A percentile compares a stretch with the other conserved stretches of the same genome.
phyloP scores from a whole-genome alignment of 768 basidiomycete species.

The Mycena rosella region DNA sequence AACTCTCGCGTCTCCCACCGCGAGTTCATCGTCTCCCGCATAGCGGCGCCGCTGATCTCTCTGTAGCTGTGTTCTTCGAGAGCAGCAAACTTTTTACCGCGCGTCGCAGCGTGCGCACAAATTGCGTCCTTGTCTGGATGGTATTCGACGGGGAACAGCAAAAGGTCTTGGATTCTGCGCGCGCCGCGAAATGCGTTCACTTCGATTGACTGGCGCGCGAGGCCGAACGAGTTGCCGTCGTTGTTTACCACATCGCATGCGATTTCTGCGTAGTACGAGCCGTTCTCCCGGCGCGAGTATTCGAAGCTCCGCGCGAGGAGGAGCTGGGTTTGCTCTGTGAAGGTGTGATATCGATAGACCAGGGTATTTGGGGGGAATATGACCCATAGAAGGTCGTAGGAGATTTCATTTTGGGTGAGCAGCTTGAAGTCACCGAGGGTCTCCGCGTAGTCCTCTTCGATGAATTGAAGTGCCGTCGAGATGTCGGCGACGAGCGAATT shows the following conservation, averaged over 20 bases:
- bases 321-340: constrained; percentile 33
- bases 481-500: constrained; percentile 36
- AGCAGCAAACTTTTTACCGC: constrained; percentile 30
- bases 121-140: constrained; percentile 24
- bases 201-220: constrained; percentile 24
- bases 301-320: constrained; percentile 24
- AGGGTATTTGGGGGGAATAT: constrained; percentile 41
- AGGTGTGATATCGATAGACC: constrained; percentile 35
- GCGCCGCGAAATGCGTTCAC: constrained; percentile 37
- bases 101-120: constrained; percentile 13
- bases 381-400: constrained; percentile 48
- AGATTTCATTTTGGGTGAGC: constrained; percentile 36
- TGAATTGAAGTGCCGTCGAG: constrained; percentile 34
- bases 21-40: constrained; percentile 24
- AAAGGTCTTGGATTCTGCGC: constrained; percentile 36
- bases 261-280: constrained; percentile 11
- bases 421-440: constrained; percentile 26
- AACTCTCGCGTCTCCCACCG: constrained; percentile 2
- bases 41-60: constrained; percentile 34
- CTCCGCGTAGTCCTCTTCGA: constrained; percentile 32
- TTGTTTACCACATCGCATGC: constrained; percentile 34
- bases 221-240: constrained; percentile 36
- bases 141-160: constrained; percentile 36
- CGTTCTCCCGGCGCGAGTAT: constrained; percentile 3
- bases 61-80: constrained; percentile 30